A percentile compares a stretch with the other conserved stretches of the same genome.
phyloP scores from a whole-genome alignment of 2,329 filamentous ascomycete species.

The Pezicula carpinea region DNA sequence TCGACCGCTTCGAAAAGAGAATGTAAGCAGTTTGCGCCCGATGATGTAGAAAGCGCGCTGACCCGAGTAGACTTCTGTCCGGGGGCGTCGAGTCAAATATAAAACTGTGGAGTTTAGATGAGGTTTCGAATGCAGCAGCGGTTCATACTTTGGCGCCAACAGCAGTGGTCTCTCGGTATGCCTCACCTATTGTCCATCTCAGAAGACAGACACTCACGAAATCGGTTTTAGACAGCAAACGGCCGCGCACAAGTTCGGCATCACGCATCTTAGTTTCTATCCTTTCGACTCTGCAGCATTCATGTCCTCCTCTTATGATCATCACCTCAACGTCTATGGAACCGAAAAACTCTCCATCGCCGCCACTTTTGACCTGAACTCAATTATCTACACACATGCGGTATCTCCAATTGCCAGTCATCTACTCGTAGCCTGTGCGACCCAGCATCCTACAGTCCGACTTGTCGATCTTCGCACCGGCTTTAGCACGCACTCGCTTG shows the following conservation, averaged over 20 bases:
- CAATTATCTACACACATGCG: conserved; percentile 71
- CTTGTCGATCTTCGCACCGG: conserved; percentile 84
- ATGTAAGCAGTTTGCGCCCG: conserved; percentile 44
- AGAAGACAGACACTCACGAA: conserved; percentile 13
- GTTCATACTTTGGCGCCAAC: conserved; percentile 50
- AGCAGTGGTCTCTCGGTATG: conserved; percentile 42
- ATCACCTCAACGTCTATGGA: conserved; percentile 70
- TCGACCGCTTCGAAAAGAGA: conserved; percentile 78
- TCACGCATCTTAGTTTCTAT: conserved; percentile 74
- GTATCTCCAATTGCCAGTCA: conserved; percentile 68
- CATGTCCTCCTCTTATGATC: conserved; percentile 73
- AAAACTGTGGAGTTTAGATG: conserved; percentile 82
- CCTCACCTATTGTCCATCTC: background rate
- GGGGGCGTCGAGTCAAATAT: conserved; percentile 82
- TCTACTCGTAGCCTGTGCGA: conserved; percentile 81
- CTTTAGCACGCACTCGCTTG: conserved; percentile 65
- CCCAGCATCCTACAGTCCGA: conserved; percentile 77
- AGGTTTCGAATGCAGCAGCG: conserved; percentile 35
- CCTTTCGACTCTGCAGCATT: conserved; percentile 74
- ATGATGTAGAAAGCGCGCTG: background rate
- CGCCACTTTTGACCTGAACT: conserved; percentile 63
- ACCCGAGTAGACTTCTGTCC: conserved; percentile 61
- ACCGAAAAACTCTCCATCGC: conserved; percentile 57
- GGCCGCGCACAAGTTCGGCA: conserved; percentile 59
- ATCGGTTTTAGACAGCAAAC: conserved; percentile 14